These are phyloP conservation scores for Fusarium sp. DNA, from an alignment of 2,329 filamentous ascomycete species.

Conservation along the genomic window DNA sequence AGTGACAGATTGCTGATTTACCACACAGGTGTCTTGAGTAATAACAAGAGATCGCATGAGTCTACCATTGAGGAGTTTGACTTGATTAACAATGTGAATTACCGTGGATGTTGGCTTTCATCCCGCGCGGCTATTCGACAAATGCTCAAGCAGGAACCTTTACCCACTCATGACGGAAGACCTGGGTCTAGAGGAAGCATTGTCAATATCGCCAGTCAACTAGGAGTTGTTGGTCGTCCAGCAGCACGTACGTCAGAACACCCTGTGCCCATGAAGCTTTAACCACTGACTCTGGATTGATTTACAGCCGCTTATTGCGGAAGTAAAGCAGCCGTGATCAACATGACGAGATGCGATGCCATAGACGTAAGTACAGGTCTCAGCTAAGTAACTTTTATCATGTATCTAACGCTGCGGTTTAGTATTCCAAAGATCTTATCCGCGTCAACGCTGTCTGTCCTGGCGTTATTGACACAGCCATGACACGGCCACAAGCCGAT, in stretches of 20 bases:
- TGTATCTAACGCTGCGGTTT: constrained; percentile 49
- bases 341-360: constrained; percentile 68
- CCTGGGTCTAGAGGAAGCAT: constrained; percentile 58
- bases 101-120: constrained; percentile 65
- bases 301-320: constrained; percentile 67
- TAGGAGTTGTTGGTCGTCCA: constrained; percentile 65
- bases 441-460: constrained; percentile 74
- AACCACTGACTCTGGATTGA: background rate
- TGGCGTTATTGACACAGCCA: constrained; percentile 71
- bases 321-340: constrained; percentile 72
- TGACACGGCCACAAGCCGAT: constrained; percentile 57
- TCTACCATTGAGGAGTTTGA: constrained; percentile 60
- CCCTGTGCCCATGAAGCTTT: rapidly evolving
- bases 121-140: constrained; percentile 60
- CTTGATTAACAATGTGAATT: constrained; percentile 69
- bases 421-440: constrained; percentile 64
- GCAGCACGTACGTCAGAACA: constrained; percentile 49
- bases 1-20: background rate
- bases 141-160: constrained; percentile 63
- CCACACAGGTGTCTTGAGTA: constrained; percentile 14
- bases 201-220: constrained; percentile 68
- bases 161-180: constrained; percentile 54
- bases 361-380: constrained; percentile 11
- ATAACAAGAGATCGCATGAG: constrained; percentile 25
- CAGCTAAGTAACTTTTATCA: rapidly evolving